Conservation (phyloP, 225 moss, liverwort and hornwort genomes). For the Pseudisothecium myosuroides region DNA sequence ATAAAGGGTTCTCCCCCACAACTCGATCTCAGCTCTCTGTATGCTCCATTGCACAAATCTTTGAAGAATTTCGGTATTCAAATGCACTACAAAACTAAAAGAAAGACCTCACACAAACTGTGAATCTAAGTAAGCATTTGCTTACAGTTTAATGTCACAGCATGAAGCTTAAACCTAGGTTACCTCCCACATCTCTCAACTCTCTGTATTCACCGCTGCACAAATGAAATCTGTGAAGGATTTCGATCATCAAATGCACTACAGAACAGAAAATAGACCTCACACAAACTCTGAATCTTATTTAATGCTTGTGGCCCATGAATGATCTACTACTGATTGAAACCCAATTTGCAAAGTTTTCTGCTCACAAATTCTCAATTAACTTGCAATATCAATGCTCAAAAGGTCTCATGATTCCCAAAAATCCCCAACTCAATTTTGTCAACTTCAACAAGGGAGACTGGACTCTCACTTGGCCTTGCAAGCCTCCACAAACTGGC, state of each 20-base stretch:
- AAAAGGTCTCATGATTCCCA: too few species aligned
- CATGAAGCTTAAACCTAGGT: too few species aligned
- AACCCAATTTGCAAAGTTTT: not conserved
- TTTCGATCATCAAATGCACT: not conserved
- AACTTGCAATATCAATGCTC: not conserved
- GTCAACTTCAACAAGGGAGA: not conserved
- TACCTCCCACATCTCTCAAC: not conserved
- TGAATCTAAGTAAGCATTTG: not conserved
- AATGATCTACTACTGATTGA: not conserved
- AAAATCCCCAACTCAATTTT: not conserved
- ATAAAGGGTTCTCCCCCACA: too few species aligned
- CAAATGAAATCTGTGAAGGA: not conserved
- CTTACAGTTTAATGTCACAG: too few species aligned
- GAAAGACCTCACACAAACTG: not conserved
- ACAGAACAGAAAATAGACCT: not conserved
- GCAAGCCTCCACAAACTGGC: constrained; percentile 16
- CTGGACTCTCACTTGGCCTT: constrained; percentile 6
- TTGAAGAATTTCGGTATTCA: not conserved
- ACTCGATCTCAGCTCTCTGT: not conserved
- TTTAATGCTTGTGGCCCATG: not conserved
- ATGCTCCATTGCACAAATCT: not conserved
- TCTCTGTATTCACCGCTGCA: not conserved
- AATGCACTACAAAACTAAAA: not conserved
- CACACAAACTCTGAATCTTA: not conserved
- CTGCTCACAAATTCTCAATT: not conserved